Evolutionary conservation across 2,329 filamentous ascomycete genomes (phyloP).

Genomic region (Penicillium sp.): DNA sequence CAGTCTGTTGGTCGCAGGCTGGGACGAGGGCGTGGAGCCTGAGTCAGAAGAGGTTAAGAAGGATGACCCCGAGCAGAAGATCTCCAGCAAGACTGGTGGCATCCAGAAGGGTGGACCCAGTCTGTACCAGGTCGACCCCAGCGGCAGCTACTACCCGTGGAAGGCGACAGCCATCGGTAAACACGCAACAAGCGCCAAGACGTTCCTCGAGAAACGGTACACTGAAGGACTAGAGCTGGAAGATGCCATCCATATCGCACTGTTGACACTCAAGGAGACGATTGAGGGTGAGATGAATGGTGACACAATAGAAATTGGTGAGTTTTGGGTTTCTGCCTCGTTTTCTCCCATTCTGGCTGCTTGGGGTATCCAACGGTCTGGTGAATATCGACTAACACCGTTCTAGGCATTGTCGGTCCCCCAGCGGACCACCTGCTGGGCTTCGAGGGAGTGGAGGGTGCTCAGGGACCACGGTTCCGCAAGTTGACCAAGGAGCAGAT

Average conservation of each 20-base stretch:
- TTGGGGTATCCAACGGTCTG: not conserved
- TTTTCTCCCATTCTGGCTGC: not conserved
- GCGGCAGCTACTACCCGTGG: constrained; percentile 98
- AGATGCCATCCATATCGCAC: constrained; percentile 96
- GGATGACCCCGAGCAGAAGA: constrained; percentile 61
- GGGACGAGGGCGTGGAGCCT: constrained; percentile 94
- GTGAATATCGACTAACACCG: constrained; percentile 4
- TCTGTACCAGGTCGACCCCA: constrained; percentile 98
- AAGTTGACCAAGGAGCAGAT: constrained; percentile 95
- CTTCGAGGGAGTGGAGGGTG: constrained; percentile 55
- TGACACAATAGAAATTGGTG: constrained; percentile 96
- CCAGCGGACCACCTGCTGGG: constrained; percentile 91
- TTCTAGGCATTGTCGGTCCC: constrained; percentile 82
- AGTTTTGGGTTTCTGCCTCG: constrained; percentile 31
- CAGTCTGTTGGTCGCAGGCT: constrained; percentile 89
- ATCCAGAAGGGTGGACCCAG: constrained; percentile 95
- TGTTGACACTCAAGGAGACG: constrained; percentile 96
- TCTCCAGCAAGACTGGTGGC: constrained; percentile 83
- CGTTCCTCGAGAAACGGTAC: constrained; percentile 98
- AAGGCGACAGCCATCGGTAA: constrained; percentile 99
- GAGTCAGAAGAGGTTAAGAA: constrained; percentile 65
- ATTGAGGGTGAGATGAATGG: constrained; percentile 99
- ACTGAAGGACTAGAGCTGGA: constrained; percentile 95
- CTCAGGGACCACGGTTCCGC: constrained; percentile 45
- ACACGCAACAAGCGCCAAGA: constrained; percentile 97